Conservation (phyloP, 2,329 filamentous ascomycete species). For the Penicillium sp. region DNA sequence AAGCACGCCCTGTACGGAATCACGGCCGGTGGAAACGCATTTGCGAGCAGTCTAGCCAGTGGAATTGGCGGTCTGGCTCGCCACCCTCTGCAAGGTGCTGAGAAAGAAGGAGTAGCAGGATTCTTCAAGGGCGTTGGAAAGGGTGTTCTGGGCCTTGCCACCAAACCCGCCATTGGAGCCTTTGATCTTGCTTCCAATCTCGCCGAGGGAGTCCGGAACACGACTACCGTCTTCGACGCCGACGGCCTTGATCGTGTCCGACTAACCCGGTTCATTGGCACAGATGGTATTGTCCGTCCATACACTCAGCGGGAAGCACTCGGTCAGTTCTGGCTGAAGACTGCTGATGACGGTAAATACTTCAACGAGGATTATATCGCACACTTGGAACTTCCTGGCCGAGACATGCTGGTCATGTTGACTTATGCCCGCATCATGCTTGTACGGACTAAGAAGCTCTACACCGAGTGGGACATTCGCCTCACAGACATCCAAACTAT, state of each 20-base stretch:
- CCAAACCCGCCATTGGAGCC: slow-evolving; percentile 94
- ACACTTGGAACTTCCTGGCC: slow-evolving; percentile 84
- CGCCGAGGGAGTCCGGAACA: slow-evolving; percentile 96
- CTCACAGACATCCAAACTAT: slow-evolving; percentile 97
- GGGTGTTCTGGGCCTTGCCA: slow-evolving; percentile 88
- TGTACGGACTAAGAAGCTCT: slow-evolving; percentile 80
- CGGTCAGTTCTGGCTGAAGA: slow-evolving; percentile 98
- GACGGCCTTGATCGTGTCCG: slow-evolving; percentile 92
- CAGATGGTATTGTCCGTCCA: slow-evolving; percentile 89
- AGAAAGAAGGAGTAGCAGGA: slow-evolving; percentile 88
- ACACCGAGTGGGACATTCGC: slow-evolving; percentile 92
- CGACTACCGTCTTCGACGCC: slow-evolving; percentile 95
- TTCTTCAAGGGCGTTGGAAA: slow-evolving; percentile 99
- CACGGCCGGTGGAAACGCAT: slow-evolving; percentile 90
- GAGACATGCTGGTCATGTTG: slow-evolving; percentile 87
- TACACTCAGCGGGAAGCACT: slow-evolving; percentile 94
- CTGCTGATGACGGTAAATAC: slow-evolving; percentile 94
- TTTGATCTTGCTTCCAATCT: slow-evolving; percentile 97
- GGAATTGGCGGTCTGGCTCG: slow-evolving; percentile 91
- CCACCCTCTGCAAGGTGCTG: slow-evolving; percentile 91
- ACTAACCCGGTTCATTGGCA: slow-evolving; percentile 87
- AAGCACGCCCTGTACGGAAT: slow-evolving; percentile 98
- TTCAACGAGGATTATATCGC: slow-evolving; percentile 98
- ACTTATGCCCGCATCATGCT: slow-evolving; percentile 87
- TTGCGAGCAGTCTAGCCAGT: slow-evolving; percentile 87